Evolutionary conservation across 2,329 filamentous ascomycete species (phyloP).

Genomic region (Hysterium pulicare): DNA sequence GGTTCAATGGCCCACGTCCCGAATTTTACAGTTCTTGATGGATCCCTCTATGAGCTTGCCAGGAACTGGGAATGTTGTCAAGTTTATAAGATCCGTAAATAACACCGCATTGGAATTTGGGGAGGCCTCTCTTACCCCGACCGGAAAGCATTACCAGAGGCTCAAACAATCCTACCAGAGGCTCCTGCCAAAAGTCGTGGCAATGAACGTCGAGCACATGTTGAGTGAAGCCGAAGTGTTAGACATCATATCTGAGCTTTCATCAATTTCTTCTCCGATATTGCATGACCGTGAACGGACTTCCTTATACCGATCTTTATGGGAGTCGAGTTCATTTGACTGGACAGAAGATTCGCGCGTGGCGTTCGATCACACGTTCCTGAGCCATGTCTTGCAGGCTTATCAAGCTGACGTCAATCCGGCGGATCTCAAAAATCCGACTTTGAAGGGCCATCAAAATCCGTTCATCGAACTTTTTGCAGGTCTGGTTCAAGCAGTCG

Average conservation of each 20-base stretch:
- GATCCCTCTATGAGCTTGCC: neutral
- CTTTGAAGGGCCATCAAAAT: neutral
- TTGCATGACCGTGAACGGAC: neutral
- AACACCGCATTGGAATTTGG: neutral
- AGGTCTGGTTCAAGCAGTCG: neutral
- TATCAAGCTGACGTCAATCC: neutral
- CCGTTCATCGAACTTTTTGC: no score
- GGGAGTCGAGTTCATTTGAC: neutral
- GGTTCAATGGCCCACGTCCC: conserved; percentile 2
- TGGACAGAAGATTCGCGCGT: neutral
- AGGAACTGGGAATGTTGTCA: neutral
- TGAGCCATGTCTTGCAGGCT: neutral
- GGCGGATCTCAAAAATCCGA: neutral
- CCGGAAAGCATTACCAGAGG: neutral
- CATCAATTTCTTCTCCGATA: neutral
- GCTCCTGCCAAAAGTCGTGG: neutral
- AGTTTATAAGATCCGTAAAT: neutral
- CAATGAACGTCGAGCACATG: neutral
- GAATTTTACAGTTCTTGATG: conserved; percentile 7
- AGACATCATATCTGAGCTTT: neutral
- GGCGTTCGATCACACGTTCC: neutral
- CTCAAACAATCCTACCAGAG: neutral
- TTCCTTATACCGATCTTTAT: neutral
- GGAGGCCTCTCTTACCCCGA: neutral
- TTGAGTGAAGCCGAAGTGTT: neutral